Conservation (phyloP, 1,284 basidiomycete genomes). For the Ganoderma meredithae region DNA sequence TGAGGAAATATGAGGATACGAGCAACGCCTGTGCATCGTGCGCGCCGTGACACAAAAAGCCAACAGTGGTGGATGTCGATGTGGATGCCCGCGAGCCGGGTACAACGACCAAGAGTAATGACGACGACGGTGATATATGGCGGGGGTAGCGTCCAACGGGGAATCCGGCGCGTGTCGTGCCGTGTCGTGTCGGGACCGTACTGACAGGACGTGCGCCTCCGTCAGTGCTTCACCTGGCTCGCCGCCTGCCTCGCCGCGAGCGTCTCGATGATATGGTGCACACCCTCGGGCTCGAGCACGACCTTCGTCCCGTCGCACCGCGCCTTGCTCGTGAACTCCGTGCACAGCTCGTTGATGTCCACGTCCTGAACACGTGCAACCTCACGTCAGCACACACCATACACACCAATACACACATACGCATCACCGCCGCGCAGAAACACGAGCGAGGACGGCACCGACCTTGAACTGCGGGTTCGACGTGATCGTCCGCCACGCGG, state of each 20-base stretch:
- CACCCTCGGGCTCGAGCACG: slow-evolving; percentile 74
- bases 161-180: too few species aligned
- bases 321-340: slow-evolving; percentile 80
- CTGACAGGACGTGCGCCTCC: neutral
- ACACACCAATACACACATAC: neutral
- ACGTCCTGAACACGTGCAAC: slow-evolving; percentile 56
- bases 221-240: slow-evolving; percentile 34
- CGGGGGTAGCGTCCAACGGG: neutral
- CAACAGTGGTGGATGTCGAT: too few species aligned
- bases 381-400: slow-evolving; percentile 16
- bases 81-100: neutral
- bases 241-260: slow-evolving; percentile 45
- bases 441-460: slow-evolving; percentile 17
- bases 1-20: neutral
- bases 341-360: slow-evolving; percentile 78
- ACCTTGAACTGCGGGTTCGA: slow-evolving; percentile 74
- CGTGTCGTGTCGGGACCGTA: too few species aligned
- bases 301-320: slow-evolving; percentile 83
- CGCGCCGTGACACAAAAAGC: neutral
- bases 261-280: slow-evolving; percentile 68
- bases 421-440: neutral
- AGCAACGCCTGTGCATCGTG: neutral
- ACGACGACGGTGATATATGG: neutral
- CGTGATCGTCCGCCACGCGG: slow-evolving; percentile 78
- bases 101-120: neutral